Evolutionary conservation across 2,329 filamentous ascomycete genomes (phyloP), one percentile per base, ranked within the genome.

Genomic region (Diaporthe amygdali): DNA sequence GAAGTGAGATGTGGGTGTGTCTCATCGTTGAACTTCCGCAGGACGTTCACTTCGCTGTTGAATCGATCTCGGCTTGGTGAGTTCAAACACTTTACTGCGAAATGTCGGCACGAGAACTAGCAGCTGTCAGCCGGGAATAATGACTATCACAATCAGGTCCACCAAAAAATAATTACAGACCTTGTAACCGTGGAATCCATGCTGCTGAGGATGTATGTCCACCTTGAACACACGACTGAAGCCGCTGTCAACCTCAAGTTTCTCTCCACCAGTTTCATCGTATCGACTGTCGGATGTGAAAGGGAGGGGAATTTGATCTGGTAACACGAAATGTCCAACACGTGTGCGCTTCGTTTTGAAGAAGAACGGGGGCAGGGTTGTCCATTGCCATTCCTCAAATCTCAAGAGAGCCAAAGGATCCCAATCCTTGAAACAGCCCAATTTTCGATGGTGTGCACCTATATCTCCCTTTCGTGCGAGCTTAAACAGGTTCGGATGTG

Each of bases 341-440:
- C 66, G 41, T 44, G 68, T 71, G 3, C 46, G 51, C 32, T 63
- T 17, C 10, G 67, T 44, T 12, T 46, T 7, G 6, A 51, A 30
- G 32, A 74, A 74, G 39, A 69, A 71, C 7, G 73, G 73, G 9
- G 72, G 49, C 17, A 74, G n/a, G 1, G 67, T 74, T 4, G 61
- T 71, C 73, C 72, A 74, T 39, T 74, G 73, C 68, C 64, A 72
- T 22, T 73, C 56, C 32, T 73, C 69, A 39, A 74, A 74, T 17
- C 52, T 67, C 30, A 66, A 64, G 5, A 72, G 51, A 5, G 66
- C 37, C 32, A 56, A 20, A 15, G 41, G 9, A 15, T 25, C 22
- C 70, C 67, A 72, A 3, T 22, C 34, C n/a, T 6, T n/a, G 30
- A 72, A 69, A 52, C 70, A 71, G 5, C 54, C 46, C 2, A 72